Conservation (phyloP, 2,329 filamentous ascomycete genomes). For the Calonectria honghensis region DNA sequence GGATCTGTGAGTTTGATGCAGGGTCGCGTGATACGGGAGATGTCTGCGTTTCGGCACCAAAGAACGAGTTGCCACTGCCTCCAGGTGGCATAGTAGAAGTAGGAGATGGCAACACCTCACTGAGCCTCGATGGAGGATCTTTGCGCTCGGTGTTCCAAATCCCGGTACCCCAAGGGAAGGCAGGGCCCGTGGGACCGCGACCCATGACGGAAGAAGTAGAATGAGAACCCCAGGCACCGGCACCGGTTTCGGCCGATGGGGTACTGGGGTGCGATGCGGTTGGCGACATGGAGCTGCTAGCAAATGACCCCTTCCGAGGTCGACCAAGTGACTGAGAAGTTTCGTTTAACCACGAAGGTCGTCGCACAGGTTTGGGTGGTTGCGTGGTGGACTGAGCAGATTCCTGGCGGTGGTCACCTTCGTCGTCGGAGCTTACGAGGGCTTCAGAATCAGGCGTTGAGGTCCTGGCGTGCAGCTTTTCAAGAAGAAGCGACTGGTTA, state of each 20-base stretch:
- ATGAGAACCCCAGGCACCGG: conserved; percentile 74
- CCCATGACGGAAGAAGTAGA: conserved; percentile 68
- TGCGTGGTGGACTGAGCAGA: conserved; percentile 67
- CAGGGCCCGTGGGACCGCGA: conserved; percentile 67
- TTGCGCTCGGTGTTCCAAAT: conserved; percentile 90
- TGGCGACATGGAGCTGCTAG: conserved; percentile 84
- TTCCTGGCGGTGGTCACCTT: conserved; percentile 81
- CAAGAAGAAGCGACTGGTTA: conserved; percentile 80
- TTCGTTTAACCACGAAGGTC: conserved; percentile 92
- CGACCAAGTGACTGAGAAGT: conserved; percentile 78
- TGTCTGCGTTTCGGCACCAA: conserved; percentile 70
- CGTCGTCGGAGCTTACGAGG: conserved; percentile 94
- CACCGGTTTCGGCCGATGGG: conserved; percentile 79
- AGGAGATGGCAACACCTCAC: conserved; percentile 84
- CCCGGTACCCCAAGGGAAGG: conserved; percentile 85
- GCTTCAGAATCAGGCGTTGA: conserved; percentile 97
- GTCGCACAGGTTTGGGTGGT: conserved; percentile 78
- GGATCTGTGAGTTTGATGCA: conserved; percentile 79
- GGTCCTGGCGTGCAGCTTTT: conserved; percentile 85
- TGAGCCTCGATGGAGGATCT: conserved; percentile 83
- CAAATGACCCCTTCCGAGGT: conserved; percentile 85
- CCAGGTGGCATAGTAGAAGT: conserved; percentile 76
- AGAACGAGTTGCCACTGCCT: conserved; percentile 67
- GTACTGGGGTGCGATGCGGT: conserved; percentile 88
- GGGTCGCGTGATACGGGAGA: conserved; percentile 72